phyloP scores from a whole-genome alignment of 805 yeast genomes.

The Lachancea quebecensis region DNA sequence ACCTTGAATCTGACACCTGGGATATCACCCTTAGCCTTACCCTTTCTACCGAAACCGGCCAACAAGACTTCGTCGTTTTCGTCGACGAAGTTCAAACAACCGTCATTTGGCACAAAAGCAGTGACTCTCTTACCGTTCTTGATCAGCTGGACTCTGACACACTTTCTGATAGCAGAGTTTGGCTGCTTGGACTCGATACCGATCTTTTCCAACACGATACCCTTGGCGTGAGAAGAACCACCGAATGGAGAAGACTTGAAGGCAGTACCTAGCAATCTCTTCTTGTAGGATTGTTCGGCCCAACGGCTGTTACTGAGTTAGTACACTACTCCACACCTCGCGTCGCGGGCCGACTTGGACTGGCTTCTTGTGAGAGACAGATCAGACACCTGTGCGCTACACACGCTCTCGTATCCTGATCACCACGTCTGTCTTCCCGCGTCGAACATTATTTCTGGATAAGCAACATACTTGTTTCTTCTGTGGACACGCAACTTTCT shows the following conservation, averaged over 20 bases:
- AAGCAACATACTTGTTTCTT: conserved; percentile 73
- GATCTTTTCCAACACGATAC: conserved; percentile 97
- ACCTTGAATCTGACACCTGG: conserved; percentile 99
- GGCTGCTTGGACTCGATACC: conserved; percentile 99
- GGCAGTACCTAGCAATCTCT: conserved; percentile 98
- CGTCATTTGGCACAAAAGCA: conserved; percentile 99
- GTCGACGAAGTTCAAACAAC: conserved; percentile 99
- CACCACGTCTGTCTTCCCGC: background rate
- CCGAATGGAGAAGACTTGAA: conserved; percentile 99
- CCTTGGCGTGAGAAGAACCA: conserved; percentile 99
- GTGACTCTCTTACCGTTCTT: conserved; percentile 99
- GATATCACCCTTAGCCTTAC: conserved; percentile 99
- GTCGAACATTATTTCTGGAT: conserved; percentile 1
- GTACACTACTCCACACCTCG: background rate
- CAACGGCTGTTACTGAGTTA: conserved; percentile 59
- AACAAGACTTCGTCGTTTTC: conserved; percentile 99
- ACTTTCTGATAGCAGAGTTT: conserved; percentile 99
- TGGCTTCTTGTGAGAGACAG: too few species aligned
- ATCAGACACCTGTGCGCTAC: background rate
- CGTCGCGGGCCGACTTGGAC: too few species aligned
- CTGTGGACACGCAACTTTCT: conserved; percentile 99
- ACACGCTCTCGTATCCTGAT: background rate
- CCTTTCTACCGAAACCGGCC: conserved; percentile 99
- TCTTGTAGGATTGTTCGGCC: conserved; percentile 98
- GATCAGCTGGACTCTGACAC: conserved; percentile 99